Conservation (phyloP, 495 filamentous ascomycete species). For the Terfezia claveryi region DNA sequence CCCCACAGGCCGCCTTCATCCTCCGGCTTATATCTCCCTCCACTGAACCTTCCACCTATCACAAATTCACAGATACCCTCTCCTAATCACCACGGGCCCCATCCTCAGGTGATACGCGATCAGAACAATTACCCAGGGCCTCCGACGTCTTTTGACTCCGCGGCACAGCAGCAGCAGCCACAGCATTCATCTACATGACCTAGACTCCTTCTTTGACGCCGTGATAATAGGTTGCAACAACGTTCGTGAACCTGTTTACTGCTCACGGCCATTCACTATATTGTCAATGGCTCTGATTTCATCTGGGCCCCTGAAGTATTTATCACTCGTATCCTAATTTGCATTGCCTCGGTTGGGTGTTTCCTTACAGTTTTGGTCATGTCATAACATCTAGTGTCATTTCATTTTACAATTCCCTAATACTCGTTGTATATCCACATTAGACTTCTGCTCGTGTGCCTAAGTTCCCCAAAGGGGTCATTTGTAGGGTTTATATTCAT, state of each 20-base stretch:
- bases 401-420: too few relatives aligned
- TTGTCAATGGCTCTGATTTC: background rate
- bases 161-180: constrained; percentile 15
- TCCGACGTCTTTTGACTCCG: constrained; percentile 19
- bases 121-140: constrained; percentile 14
- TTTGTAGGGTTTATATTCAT: too few relatives aligned
- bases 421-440: too few relatives aligned
- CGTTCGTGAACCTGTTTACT: too few relatives aligned
- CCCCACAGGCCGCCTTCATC: constrained; percentile 9
- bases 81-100: constrained; percentile 12
- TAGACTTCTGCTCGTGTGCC: too few relatives aligned
- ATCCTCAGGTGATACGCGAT: constrained; percentile 17
- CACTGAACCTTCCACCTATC: constrained; percentile 18
- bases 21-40: constrained; percentile 10
- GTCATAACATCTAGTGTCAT: too few relatives aligned
- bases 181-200: background rate
- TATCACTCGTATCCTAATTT: background rate
- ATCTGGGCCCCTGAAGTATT: background rate
- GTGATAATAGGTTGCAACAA: background rate
- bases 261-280: background rate
- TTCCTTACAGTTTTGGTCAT: background rate
- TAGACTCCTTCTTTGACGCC: background rate
- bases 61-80: constrained; percentile 8
- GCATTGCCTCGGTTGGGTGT: background rate
- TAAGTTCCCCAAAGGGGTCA: too few relatives aligned